A percentile compares a stretch with the other conserved stretches of the same genome.
Evolutionary conservation across 306 rosid species (phyloP).

Genomic region (Vigna unguiculata): DNA sequence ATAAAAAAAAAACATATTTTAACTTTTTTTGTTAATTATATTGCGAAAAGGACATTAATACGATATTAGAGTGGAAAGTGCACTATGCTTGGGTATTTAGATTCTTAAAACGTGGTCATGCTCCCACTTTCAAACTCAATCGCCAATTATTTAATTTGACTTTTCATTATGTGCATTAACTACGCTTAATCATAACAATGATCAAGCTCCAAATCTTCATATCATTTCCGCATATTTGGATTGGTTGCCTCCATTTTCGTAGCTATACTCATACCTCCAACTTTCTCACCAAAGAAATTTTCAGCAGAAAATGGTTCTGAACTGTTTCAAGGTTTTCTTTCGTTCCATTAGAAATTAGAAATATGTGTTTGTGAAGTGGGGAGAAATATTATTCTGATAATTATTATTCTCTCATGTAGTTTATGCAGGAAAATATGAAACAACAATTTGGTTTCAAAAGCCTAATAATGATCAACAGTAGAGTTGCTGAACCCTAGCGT

Average conservation of each 20-base stretch:
- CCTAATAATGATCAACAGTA: constrained; percentile 29
- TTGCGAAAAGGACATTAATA: not conserved
- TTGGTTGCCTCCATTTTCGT: constrained; percentile 22
- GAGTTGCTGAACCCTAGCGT: constrained; percentile 16
- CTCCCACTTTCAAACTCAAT: constrained; percentile 12
- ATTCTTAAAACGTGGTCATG: constrained; percentile 31
- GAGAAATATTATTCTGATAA: not conserved
- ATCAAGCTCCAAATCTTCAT: not conserved
- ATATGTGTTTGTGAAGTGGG: not conserved
- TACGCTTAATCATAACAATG: constrained; percentile 7
- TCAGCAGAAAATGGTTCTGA: not conserved
- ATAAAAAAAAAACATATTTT: not conserved
- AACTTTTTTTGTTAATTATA: not conserved
- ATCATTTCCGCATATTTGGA: constrained; percentile 8
- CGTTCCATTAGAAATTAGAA: constrained; percentile 8
- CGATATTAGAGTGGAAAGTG: constrained; percentile 29
- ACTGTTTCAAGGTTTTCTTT: constrained; percentile 2
- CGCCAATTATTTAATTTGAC: constrained; percentile 7
- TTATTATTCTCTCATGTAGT: not conserved
- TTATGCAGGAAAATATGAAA: constrained; percentile 31
- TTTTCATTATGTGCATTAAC: constrained; percentile 9
- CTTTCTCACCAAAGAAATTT: not conserved
- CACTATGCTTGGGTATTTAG: constrained; percentile 5
- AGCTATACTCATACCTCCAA: not conserved
- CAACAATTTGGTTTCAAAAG: constrained; percentile 31